These are phyloP conservation scores for Pulveroboletus ravenelii DNA, from an alignment of 768 basidiomycete species.

Conservation along the genomic window DNA sequence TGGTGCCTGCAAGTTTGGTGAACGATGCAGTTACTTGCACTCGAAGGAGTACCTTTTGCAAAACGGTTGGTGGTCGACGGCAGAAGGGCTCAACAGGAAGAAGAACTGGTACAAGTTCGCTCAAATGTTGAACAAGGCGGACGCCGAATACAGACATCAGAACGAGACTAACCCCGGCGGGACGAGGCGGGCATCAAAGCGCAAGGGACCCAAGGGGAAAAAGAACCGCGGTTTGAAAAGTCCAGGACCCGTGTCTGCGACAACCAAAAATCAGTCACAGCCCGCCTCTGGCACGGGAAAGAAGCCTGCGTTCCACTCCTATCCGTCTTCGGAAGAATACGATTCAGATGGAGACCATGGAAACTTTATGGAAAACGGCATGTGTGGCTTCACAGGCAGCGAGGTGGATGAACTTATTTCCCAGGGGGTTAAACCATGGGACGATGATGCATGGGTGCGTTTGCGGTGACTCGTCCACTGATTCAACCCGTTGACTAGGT, in stretches of 20 bases:
- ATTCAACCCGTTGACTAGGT: not conserved
- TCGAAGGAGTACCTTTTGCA: conserved; percentile 40
- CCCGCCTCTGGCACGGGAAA: too few relatives aligned
- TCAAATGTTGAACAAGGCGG: not conserved
- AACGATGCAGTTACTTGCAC: conserved; percentile 47
- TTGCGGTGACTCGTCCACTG: too few relatives aligned
- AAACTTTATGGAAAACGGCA: not conserved
- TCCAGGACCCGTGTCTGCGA: not conserved
- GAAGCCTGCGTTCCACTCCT: too few relatives aligned
- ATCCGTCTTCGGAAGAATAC: not conserved
- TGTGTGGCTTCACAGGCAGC: conserved; percentile 28
- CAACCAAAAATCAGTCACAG: too few relatives aligned
- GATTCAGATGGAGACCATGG: not conserved
- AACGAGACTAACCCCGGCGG: too few relatives aligned
- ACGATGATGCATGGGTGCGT: conserved; percentile 39
- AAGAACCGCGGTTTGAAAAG: not conserved
- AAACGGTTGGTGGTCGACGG: conserved; percentile 43
- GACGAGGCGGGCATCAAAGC: too few relatives aligned
- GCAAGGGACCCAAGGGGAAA: not conserved
- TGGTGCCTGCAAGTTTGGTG: conserved; percentile 36
- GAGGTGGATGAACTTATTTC: conserved; percentile 32
- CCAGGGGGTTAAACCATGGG: conserved; percentile 44
- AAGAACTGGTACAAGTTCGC: not conserved
- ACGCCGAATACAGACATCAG: not conserved
- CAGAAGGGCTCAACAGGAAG: conserved; percentile 3